Evolutionary conservation across 768 basidiomycete genomes (phyloP), one percentile per base, ranked within the genome.

Genomic region (Mycena floridula): DNA sequence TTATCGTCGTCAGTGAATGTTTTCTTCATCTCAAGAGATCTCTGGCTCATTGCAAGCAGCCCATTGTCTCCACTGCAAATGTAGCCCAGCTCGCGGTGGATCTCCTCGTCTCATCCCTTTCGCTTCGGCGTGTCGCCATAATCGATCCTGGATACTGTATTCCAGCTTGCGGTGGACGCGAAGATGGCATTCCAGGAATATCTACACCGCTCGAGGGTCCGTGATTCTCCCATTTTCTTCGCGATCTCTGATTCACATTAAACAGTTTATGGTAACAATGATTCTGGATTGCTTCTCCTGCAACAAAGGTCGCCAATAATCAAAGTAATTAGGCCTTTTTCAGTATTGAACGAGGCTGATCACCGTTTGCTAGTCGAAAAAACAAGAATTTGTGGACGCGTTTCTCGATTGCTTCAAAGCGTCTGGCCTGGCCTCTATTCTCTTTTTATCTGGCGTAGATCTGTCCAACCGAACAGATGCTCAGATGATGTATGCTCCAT

Each of bases 241-340:
- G 25, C 18, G 8, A 27, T 28, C 13, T 38, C 32, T 49, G 28
- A 45, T 44, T 37, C 37, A 40, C 25, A 40, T n/a, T 21, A 8
- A 15, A 0, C 54, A 90, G 88, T 91, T 7, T 90, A 81, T 53
- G 82, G 84, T 6, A 70, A 67, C 37, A 56, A 66, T 25, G 69
- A 65, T 4, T 51, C 62, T 40, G 59, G 73, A 37, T 46, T 90
- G n/a, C 67, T 77, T 27, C 67, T 88, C 38, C 59, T 91, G 15
- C 89, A 89, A 54, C 89, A 91, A 54, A 67, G 87, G 46, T 89
- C 89, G 16, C 89, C 89, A 13, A 77, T 78, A 3, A 61, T 91
- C 45, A 87, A 87, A 69, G 89, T 86, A 48, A 27, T 68, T 32
- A 27, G 25, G 13, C 25, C 25, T 27, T 48, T 26, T 21, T 44